These are phyloP conservation scores for Nemania serpens DNA, from an alignment of 2,329 filamentous ascomycete species.

Conservation along the genomic window DNA sequence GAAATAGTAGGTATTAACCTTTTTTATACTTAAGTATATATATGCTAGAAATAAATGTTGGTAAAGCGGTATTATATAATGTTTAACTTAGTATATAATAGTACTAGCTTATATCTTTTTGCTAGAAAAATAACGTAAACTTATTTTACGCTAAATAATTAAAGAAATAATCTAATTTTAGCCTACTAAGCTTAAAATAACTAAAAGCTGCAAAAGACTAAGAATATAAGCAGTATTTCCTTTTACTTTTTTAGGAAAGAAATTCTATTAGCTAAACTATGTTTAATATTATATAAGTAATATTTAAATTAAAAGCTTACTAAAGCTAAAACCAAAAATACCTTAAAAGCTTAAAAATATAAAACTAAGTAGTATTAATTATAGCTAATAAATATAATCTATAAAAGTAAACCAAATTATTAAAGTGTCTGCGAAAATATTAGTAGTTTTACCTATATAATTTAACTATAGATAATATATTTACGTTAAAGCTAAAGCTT, in stretches of 20 bases:
- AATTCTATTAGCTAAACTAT: not conserved
- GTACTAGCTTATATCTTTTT: too few species aligned
- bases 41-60: not conserved
- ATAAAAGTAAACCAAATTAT: not conserved
- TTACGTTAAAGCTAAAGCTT: not conserved
- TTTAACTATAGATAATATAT: not conserved
- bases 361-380: not conserved
- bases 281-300: not conserved
- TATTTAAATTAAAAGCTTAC: not conserved
- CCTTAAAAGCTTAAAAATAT: not conserved
- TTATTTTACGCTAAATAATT: not conserved
- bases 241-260: not conserved
- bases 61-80: not conserved
- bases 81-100: too few species aligned
- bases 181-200: not conserved
- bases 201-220: not conserved
- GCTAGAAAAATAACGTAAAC: not conserved
- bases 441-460: slow-evolving; percentile 1
- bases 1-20: not conserved
- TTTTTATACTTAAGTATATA: not conserved
- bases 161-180: slow-evolving; percentile 1
- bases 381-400: not conserved
- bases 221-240: not conserved
- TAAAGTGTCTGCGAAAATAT: not conserved
- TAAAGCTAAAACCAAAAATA: slow-evolving; percentile 1